A percentile compares a stretch with the other conserved stretches of the same genome.
phyloP scores from a whole-genome alignment of 768 basidiomycete genomes.

The Kwoniella bestiolae region DNA sequence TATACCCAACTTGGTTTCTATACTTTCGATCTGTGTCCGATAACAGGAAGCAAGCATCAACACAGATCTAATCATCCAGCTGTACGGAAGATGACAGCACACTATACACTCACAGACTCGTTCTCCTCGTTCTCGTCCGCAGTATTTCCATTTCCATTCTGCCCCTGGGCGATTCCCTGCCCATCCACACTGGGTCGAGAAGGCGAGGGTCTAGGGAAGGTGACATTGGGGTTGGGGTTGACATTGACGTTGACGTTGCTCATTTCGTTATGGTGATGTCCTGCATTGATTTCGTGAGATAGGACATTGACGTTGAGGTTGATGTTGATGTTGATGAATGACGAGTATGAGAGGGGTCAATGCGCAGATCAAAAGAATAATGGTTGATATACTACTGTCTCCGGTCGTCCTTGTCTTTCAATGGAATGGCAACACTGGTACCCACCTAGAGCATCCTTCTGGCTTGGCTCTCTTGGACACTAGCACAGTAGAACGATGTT shows the following conservation, averaged over 20 bases:
- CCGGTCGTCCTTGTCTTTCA: too few relatives aligned
- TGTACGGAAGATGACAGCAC: too few relatives aligned
- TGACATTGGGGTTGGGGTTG: not conserved
- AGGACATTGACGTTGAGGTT: not conserved
- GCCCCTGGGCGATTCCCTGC: too few relatives aligned
- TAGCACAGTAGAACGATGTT: too few relatives aligned
- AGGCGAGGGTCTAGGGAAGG: slow-evolving; percentile 5
- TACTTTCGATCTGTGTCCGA: slow-evolving; percentile 72
- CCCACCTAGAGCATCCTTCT: too few relatives aligned
- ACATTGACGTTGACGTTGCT: not conserved
- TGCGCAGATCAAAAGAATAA: not conserved
- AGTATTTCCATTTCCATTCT: not conserved
- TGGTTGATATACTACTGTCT: not conserved
- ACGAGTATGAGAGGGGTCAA: not conserved
- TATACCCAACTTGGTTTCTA: slow-evolving; percentile 71
- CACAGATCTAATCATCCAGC: too few relatives aligned
- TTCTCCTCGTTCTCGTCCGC: slow-evolving; percentile 11
- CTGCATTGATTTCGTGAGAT: not conserved
- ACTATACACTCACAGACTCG: slow-evolving; percentile 9
- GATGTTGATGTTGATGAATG: not conserved
- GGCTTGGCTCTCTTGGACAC: too few relatives aligned
- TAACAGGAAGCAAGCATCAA: too few relatives aligned
- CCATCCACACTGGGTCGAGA: slow-evolving; percentile 1
- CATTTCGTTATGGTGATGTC: not conserved
- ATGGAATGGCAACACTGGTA: too few relatives aligned